phyloP scores from a whole-genome alignment of 1,284 basidiomycete species.

The Ceratobasidium sp. region DNA sequence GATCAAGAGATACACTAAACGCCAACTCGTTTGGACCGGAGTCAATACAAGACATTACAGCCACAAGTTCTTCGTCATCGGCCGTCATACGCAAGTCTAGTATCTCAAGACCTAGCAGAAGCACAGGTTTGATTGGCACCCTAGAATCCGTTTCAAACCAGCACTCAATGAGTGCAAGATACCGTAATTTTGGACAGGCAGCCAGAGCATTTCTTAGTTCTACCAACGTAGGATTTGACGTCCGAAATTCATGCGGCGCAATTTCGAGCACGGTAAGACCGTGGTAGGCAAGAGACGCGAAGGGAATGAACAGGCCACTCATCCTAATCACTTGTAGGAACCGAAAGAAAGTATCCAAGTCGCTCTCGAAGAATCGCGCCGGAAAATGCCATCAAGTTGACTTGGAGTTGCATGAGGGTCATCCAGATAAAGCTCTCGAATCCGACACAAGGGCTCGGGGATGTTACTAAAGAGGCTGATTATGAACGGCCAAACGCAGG shows the following conservation, averaged over 20 bases:
- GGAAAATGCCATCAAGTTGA: background rate
- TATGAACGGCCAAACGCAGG: background rate
- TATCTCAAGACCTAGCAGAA: background rate
- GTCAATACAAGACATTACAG: background rate
- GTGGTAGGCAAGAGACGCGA: background rate
- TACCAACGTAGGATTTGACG: background rate
- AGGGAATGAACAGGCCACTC: background rate
- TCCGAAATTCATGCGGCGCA: background rate
- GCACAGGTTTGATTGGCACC: background rate
- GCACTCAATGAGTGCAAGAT: background rate
- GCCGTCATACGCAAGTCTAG: background rate
- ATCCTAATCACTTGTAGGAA: background rate
- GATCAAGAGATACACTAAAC: background rate
- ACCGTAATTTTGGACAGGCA: slow-evolving; percentile 11
- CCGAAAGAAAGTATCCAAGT: background rate
- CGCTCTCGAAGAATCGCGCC: background rate
- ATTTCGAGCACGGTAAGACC: slow-evolving; percentile 5
- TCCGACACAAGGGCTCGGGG: background rate
- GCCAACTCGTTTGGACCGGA: background rate
- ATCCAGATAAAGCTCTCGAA: background rate
- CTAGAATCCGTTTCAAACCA: background rate
- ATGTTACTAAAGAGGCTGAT: background rate
- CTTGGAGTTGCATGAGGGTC: background rate
- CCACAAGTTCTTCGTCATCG: background rate
- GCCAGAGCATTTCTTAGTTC: background rate